phyloP scores from a whole-genome alignment of 768 basidiomycete genomes.

The Mycena albidolilacea region DNA sequence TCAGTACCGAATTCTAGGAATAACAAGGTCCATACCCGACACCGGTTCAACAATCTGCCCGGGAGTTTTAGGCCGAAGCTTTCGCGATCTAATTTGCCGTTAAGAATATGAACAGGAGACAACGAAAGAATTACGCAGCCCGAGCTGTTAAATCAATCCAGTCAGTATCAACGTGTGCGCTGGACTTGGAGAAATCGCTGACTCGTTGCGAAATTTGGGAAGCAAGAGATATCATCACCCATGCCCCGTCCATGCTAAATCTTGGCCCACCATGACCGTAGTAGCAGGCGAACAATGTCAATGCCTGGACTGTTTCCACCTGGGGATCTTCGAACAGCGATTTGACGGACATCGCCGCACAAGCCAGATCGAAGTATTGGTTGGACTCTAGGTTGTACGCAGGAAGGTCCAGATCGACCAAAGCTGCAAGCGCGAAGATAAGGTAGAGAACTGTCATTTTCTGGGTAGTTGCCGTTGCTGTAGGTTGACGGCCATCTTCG shows the following conservation, averaged over 20 bases:
- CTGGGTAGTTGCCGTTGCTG: conserved; percentile 16
- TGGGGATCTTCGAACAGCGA: conserved; percentile 56
- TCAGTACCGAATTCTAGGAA: conserved; percentile 46
- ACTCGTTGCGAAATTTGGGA: conserved; percentile 53
- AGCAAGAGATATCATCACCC: conserved; percentile 50
- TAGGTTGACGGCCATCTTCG: background rate
- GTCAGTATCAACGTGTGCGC: background rate
- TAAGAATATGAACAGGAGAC: background rate
- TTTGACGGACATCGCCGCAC: conserved; percentile 56
- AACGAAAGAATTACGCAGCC: conserved; percentile 23
- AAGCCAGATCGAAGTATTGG: conserved; percentile 60
- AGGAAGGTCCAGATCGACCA: conserved; percentile 45
- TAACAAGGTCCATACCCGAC: conserved; percentile 1
- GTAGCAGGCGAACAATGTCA: conserved; percentile 52
- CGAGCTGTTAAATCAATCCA: conserved; percentile 15
- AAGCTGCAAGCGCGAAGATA: conserved; percentile 39
- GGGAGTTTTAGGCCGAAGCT: conserved; percentile 45
- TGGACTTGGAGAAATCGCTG: conserved; percentile 27
- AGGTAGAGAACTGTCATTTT: conserved; percentile 41
- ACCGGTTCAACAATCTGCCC: conserved; percentile 43
- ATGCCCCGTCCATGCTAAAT: conserved; percentile 51
- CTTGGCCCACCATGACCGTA: conserved; percentile 53
- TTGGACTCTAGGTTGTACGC: conserved; percentile 56
- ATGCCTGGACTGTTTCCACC: conserved; percentile 57
- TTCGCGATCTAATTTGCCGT: conserved; percentile 20